phyloP scores from a whole-genome alignment of 2,329 filamentous ascomycete species.

The Xylaria sp. region DNA sequence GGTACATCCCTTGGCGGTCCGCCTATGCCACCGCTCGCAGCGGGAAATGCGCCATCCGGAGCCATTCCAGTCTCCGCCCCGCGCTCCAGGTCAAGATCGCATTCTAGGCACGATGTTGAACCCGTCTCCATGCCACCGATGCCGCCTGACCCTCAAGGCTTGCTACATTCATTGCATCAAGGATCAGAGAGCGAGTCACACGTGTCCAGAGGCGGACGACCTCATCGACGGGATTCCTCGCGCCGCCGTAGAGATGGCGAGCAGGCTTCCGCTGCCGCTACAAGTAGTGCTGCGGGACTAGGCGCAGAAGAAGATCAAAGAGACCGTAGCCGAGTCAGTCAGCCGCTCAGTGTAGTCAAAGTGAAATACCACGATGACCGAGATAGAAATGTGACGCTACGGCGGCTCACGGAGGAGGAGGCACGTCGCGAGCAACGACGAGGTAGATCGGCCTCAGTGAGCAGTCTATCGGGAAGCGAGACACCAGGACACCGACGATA shows the following conservation, averaged over 20 bases:
- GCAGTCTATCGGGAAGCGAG: conserved; percentile 67
- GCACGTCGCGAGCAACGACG: conserved; percentile 55
- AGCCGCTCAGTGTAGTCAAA: conserved; percentile 67
- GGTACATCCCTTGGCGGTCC: conserved; percentile 48
- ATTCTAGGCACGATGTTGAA: conserved; percentile 54
- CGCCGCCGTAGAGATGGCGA: conserved; percentile 59
- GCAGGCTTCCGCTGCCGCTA: conserved; percentile 59
- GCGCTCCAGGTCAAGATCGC: conserved; percentile 50
- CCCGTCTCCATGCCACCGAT: conserved; percentile 61
- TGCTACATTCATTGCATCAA: conserved; percentile 50
- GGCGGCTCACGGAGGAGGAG: conserved; percentile 70
- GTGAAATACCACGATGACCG: conserved; percentile 69
- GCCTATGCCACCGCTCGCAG: conserved; percentile 53
- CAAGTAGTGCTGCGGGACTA: conserved; percentile 58
- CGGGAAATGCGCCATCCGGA: conserved; percentile 38
- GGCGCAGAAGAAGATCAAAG: conserved; percentile 60
- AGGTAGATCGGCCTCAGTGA: conserved; percentile 61
- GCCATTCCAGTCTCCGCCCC: conserved; percentile 37
- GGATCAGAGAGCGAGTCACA: conserved; percentile 58
- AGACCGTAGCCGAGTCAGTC: conserved; percentile 56
- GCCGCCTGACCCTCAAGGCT: conserved; percentile 63
- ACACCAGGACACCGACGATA: conserved; percentile 61
- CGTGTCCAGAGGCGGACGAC: conserved; percentile 54
- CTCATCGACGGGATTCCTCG: conserved; percentile 57
- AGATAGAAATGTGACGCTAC: conserved; percentile 69